phyloP scores from a whole-genome alignment of 2,329 filamentous ascomycete genomes.

The Ophiostoma himal-ulmi region DNA sequence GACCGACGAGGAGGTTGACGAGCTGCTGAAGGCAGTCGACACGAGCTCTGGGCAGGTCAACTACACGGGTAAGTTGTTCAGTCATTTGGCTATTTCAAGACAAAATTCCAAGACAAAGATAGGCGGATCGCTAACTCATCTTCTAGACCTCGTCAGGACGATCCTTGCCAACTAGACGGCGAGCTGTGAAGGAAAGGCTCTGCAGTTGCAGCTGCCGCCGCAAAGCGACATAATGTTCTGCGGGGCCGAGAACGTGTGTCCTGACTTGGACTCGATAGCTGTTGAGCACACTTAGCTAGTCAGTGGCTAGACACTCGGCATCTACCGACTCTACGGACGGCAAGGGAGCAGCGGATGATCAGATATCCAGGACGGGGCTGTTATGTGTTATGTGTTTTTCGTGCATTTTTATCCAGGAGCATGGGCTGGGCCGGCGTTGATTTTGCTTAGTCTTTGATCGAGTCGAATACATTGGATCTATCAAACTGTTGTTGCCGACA shows the following conservation, averaged over 20 bases:
- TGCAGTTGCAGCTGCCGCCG: neutral
- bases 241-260: neutral
- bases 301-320: neutral
- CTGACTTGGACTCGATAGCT: neutral
- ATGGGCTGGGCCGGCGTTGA: slow-evolving; percentile 24
- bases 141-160: slow-evolving; percentile 70
- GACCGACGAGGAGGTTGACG: slow-evolving; percentile 97
- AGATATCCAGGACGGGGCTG: neutral
- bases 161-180: slow-evolving; percentile 70
- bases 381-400: slow-evolving; percentile 13
- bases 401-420: slow-evolving; percentile 18
- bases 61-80: slow-evolving; percentile 70
- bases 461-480: slow-evolving; percentile 21
- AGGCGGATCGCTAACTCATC: neutral
- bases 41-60: slow-evolving; percentile 95
- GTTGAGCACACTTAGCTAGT: neutral
- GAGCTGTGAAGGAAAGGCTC: neutral
- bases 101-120: neutral
- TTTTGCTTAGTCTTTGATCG: slow-evolving; percentile 19
- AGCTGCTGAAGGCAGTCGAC: slow-evolving; percentile 96
- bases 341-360: neutral
- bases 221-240: neutral
- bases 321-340: neutral
- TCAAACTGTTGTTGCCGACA: neutral
- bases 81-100: too few species aligned